These are phyloP conservation scores for Sarcodon sp. DNA, from an alignment of 768 basidiomycete genomes.

Conservation along the genomic window DNA sequence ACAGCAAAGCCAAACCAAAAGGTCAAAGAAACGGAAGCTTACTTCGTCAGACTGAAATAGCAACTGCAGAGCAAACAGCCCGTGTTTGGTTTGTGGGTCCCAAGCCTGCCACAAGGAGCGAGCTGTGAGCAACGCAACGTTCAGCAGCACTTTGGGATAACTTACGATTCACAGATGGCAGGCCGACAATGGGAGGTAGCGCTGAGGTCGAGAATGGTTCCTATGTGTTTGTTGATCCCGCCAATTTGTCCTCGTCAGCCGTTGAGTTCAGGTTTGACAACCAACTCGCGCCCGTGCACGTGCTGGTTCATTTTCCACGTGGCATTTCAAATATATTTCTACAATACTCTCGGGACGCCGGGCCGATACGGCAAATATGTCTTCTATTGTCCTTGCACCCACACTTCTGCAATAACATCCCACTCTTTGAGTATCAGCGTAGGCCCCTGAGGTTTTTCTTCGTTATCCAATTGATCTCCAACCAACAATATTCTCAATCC, in stretches of 20 bases:
- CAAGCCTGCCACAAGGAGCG: neutral
- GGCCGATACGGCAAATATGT: no score
- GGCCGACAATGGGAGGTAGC: no score
- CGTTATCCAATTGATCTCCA: constrained; percentile 36
- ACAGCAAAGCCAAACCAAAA: constrained; percentile 2
- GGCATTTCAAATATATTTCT: constrained; percentile 8
- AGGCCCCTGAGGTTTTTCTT: constrained; percentile 23
- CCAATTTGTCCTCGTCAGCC: neutral
- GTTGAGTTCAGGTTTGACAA: neutral
- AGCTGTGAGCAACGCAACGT: no score
- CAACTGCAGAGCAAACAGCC: constrained; percentile 3
- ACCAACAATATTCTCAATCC: constrained; percentile 61
- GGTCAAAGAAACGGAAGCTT: constrained; percentile 6
- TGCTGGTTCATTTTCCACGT: constrained; percentile 5
- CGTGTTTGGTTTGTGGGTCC: neutral
- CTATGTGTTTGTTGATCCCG: no score
- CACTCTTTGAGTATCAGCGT: constrained; percentile 45
- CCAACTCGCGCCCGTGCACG: neutral
- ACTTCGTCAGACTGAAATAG: no score
- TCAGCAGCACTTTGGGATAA: no score
- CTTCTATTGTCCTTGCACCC: constrained; percentile 33
- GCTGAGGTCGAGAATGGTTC: no score
- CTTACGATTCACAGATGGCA: no score
- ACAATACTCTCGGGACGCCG: no score
- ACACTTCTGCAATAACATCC: constrained; percentile 59